Conservation (phyloP, 106 monocot genomes). For the Dioscorea zingiberensis region DNA sequence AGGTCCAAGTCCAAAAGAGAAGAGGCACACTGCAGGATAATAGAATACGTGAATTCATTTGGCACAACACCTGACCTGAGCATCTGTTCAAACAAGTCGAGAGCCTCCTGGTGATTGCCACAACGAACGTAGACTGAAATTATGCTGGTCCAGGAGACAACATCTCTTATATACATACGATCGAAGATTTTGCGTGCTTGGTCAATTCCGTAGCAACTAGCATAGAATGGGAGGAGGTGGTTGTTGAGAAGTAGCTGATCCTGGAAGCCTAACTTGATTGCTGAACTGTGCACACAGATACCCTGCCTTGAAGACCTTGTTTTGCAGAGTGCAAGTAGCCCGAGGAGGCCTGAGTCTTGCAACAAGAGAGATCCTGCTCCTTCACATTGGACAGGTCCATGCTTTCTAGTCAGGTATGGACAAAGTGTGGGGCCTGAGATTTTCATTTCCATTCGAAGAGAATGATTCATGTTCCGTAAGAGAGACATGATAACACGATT, state of each 20-base stretch:
- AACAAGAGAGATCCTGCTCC: too few species aligned
- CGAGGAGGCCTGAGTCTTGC: slow-evolving; percentile 14
- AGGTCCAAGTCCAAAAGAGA: slow-evolving; percentile 7
- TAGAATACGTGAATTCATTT: slow-evolving; percentile 66
- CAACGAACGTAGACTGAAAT: slow-evolving; percentile 40
- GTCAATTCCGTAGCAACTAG: slow-evolving; percentile 7
- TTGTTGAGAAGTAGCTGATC: slow-evolving; percentile 34
- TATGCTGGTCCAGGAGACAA: slow-evolving; percentile 61
- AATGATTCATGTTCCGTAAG: too few species aligned
- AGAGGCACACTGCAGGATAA: slow-evolving; percentile 36
- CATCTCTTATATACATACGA: slow-evolving; percentile 44
- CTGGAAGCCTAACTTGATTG: slow-evolving; percentile 52
- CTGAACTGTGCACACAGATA: slow-evolving; percentile 32
- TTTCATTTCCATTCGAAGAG: too few species aligned
- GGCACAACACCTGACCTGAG: slow-evolving; percentile 10
- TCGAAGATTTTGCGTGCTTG: slow-evolving; percentile 60
- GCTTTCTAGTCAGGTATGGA: too few species aligned
- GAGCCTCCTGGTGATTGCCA: slow-evolving; percentile 22
- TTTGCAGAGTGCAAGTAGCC: slow-evolving; percentile 33
- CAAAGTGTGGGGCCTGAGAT: too few species aligned
- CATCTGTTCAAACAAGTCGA: slow-evolving; percentile 42
- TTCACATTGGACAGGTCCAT: too few species aligned
- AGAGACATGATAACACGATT: too few species aligned
- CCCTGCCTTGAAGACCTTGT: slow-evolving; percentile 8
- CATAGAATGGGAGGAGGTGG: slow-evolving; percentile 45